Evolutionary conservation across 2,329 filamentous ascomycete genomes (phyloP).

Genomic region (Exophiala alcalophila): DNA sequence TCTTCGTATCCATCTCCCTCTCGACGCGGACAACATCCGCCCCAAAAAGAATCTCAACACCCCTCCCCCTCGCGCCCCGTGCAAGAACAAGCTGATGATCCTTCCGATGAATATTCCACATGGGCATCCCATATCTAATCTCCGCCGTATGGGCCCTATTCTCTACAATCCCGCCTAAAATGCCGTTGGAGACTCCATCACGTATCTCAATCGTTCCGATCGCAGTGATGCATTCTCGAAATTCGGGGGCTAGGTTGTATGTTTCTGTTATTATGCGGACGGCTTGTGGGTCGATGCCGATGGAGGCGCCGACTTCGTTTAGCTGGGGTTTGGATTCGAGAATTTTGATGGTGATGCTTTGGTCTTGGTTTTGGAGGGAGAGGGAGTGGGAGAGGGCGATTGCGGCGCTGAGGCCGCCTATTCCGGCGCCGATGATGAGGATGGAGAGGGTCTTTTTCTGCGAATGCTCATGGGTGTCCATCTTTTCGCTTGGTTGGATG

Average conservation of each 20-base stretch:
- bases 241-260: slow-evolving; percentile 2
- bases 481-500: too few relatives aligned
- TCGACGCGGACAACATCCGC: slow-evolving; percentile 8
- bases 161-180: neutral
- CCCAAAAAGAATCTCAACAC: slow-evolving; percentile 5
- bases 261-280: too few relatives aligned
- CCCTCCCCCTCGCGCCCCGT: slow-evolving; percentile 1
- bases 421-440: slow-evolving; percentile 11
- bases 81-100: slow-evolving; percentile 8
- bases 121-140: slow-evolving; percentile 1
- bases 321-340: slow-evolving; percentile 28
- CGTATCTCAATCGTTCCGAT: slow-evolving; percentile 4
- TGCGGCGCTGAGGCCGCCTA: slow-evolving; percentile 31
- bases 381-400: slow-evolving; percentile 30
- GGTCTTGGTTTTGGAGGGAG: too few relatives aligned
- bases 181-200: neutral
- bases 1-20: slow-evolving; percentile 8
- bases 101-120: slow-evolving; percentile 8
- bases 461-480: too few relatives aligned
- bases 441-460: slow-evolving; percentile 2
- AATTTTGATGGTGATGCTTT: slow-evolving; percentile 29
- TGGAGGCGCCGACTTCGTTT: slow-evolving; percentile 25
- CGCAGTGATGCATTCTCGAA: slow-evolving; percentile 3
- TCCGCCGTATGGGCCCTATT: slow-evolving; percentile 2
- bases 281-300: too few relatives aligned